A percentile compares a stretch with the other conserved stretches of the same genome.
Conservation (phyloP, 2,329 filamentous ascomycete genomes). For the Fusarium cyanostomum region DNA sequence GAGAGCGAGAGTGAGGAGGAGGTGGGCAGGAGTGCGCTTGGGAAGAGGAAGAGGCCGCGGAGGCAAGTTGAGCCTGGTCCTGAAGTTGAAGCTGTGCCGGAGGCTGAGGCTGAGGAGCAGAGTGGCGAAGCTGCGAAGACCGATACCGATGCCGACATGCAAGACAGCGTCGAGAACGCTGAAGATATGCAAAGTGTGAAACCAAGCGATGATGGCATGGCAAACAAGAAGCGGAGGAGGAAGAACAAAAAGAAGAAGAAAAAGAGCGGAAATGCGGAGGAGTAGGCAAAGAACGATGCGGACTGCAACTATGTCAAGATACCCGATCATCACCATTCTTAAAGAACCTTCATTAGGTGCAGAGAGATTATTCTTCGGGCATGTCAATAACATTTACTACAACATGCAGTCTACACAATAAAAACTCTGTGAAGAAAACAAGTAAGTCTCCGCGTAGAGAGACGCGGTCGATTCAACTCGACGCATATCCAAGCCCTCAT, state of each 20-base stretch:
- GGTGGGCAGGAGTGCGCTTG: constrained; percentile 50
- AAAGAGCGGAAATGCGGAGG: constrained; percentile 30
- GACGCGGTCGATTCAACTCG: neutral
- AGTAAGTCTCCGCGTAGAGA: constrained; percentile 1
- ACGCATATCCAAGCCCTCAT: neutral
- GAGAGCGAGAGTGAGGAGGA: constrained; percentile 51
- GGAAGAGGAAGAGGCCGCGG: constrained; percentile 49
- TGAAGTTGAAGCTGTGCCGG: neutral
- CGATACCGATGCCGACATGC: constrained; percentile 38
- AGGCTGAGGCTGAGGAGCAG: neutral
- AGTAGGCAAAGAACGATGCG: constrained; percentile 6
- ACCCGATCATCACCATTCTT: constrained; percentile 7
- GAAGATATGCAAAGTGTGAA: neutral
- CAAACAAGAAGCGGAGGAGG: constrained; percentile 35
- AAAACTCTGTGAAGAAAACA: neutral
- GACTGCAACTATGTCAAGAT: constrained; percentile 10
- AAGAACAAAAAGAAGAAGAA: constrained; percentile 45
- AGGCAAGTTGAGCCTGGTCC: constrained; percentile 17
- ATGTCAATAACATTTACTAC: no score
- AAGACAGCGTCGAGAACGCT: constrained; percentile 31
- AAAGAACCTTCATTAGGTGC: no score
- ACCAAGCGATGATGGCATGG: neutral
- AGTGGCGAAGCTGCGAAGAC: constrained; percentile 2
- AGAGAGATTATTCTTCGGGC: no score
- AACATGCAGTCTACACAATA: neutral